These are phyloP conservation scores for Angophora floribunda DNA, from an alignment of 345 rosid genomes.

Conservation along the genomic window DNA sequence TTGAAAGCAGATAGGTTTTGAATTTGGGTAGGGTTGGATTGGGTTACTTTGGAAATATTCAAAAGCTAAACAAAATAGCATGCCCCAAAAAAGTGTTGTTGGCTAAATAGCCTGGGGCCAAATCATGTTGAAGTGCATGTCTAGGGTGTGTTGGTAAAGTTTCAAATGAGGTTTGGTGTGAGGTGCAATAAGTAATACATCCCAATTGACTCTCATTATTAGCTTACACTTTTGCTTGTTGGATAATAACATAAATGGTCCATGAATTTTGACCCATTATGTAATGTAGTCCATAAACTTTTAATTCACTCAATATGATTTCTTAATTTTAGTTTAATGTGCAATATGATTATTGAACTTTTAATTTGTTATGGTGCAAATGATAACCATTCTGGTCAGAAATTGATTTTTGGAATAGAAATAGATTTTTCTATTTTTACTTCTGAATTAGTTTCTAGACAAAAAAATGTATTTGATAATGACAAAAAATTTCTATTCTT, in stretches of 20 bases:
- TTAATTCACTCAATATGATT: too few species aligned
- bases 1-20: neutral
- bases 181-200: neutral
- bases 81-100: neutral
- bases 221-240: rapidly evolving
- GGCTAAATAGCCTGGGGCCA: neutral
- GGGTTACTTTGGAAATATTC: neutral
- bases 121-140: neutral
- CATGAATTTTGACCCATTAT: too few species aligned
- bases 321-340: too few species aligned
- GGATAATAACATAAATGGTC: neutral
- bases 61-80: neutral
- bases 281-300: neutral
- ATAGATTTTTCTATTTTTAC: too few species aligned
- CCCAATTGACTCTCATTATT: neutral
- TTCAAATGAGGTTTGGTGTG: neutral
- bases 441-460: too few species aligned
- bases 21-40: neutral
- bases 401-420: too few species aligned
- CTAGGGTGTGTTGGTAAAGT: neutral
- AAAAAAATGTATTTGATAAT: too few species aligned
- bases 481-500: too few species aligned
- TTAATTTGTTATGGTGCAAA: too few species aligned
- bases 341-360: too few species aligned
- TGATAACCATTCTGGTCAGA: too few species aligned